Conservation (phyloP, 805 yeast genomes). For the Candida golubevii region DNA sequence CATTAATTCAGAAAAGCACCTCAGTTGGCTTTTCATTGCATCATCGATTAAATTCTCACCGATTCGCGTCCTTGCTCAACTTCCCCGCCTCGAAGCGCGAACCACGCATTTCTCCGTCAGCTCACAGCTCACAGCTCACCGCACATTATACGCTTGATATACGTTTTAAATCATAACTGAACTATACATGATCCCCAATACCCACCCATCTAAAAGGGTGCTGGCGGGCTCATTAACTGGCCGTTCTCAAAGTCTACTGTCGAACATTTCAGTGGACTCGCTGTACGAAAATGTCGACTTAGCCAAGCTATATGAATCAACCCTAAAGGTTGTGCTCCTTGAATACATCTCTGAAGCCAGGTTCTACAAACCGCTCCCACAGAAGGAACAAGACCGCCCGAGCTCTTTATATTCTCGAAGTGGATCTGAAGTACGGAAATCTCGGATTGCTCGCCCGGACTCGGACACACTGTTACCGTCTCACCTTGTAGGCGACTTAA, state of each 20-base stretch:
- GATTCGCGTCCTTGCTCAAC: slow-evolving; percentile 2
- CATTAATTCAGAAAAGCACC: too few relatives aligned
- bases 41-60: too few relatives aligned
- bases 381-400: neutral
- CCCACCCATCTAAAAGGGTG: slow-evolving; percentile 1
- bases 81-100: neutral
- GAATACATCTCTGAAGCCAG: slow-evolving; percentile 64
- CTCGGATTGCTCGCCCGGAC: slow-evolving; percentile 7
- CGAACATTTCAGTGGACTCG: slow-evolving; percentile 14
- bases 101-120: neutral
- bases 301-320: slow-evolving; percentile 43
- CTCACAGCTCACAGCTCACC: neutral
- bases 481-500: slow-evolving; percentile 35
- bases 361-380: slow-evolving; percentile 37
- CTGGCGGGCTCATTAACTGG: neutral
- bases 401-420: neutral
- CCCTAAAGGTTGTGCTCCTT: slow-evolving; percentile 51
- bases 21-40: too few relatives aligned
- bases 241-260: slow-evolving; percentile 14
- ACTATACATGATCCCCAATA: slow-evolving; percentile 2
- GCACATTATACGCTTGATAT: neutral
- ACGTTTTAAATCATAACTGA: neutral
- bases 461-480: slow-evolving; percentile 28
- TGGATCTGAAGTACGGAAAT: slow-evolving; percentile 10
- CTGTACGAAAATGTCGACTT: slow-evolving; percentile 18